Base-by-base conservation (phyloP, 768 basidiomycete genomes). In the Tremella mesenterica region DNA sequence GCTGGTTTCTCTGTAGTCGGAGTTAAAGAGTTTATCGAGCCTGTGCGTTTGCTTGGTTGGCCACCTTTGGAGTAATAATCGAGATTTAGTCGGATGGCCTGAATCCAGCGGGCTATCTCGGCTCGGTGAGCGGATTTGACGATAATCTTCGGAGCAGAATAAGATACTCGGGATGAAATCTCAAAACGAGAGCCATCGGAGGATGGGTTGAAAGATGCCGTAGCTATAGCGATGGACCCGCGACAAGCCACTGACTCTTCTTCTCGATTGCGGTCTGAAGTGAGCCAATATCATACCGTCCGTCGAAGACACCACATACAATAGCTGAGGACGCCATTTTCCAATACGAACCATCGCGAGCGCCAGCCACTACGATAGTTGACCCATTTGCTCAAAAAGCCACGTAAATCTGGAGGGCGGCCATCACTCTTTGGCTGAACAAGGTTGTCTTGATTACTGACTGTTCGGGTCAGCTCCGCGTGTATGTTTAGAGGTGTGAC, bases 321-420 rank as follows among this genome's bases (percentile, higher is more conserved):
- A 39, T 64, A 65, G 50, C 86, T 88, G n/a, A 92, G 71, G 23
- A 86, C 77, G 0, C 89, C 91, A 50, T 85, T 81, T 64, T 86
- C 84, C 18, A 95, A 79, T 0, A 93, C 88, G 65, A 96, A 93
- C 89, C 90, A 95, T 0, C 91, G 78, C 0, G 86, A 85, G 54
- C 82, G 83, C 69, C 90, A 93, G 0, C 92, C 91, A 61, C 82
- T 84, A 0, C 88, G 88, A 33, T 95, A 86, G 61, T 95, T 96
- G 1, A 85, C 83, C 67, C 91, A 95, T 71, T 96, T 96, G 72
- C 86, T 88, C 18, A 76, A 45, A 55, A 61, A 67, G 8, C 65
- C 66, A 31, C 52, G 39, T 16, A 67, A 50, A 43, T 63, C 63
- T 25, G 65, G 65, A 21, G 65, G 69, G 43, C 60, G 44, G 16